These are phyloP conservation scores for Leccinellum albellum DNA, from an alignment of 768 basidiomycete species.

Conservation along the genomic window DNA sequence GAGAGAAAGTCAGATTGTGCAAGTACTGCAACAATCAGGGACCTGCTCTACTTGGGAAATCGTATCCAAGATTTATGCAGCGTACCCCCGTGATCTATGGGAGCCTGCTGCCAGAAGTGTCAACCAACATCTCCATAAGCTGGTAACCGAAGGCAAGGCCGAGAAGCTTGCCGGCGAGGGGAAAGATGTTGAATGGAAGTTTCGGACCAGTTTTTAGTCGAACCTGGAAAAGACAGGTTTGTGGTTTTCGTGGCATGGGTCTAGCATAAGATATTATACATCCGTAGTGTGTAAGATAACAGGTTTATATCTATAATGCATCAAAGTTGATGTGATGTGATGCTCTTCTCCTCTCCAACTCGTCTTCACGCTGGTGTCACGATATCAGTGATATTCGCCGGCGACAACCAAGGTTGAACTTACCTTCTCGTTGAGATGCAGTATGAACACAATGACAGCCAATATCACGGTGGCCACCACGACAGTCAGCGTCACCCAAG, in stretches of 20 bases:
- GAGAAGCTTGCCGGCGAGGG: conserved; percentile 48
- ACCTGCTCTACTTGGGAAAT: conserved; percentile 64
- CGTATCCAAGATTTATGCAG: conserved; percentile 63
- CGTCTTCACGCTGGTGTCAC: conserved; percentile 76
- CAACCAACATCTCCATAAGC: conserved; percentile 68
- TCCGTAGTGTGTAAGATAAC: conserved; percentile 17
- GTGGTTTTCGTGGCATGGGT: background rate
- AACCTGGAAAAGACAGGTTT: background rate
- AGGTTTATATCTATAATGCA: conserved; percentile 54
- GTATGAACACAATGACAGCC: conserved; percentile 75
- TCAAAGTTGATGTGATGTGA: conserved; percentile 99
- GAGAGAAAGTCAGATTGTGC: conserved; percentile 75
- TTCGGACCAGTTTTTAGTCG: conserved; percentile 12
- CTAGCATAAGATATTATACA: conserved; percentile 4
- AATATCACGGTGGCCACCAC: conserved; percentile 68
- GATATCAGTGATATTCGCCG: conserved; percentile 6
- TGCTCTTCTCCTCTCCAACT: conserved; percentile 78
- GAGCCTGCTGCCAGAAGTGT: conserved; percentile 68
- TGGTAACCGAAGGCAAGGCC: conserved; percentile 62
- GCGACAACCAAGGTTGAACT: conserved; percentile 19
- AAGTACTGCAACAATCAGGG: conserved; percentile 36
- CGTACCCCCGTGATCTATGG: conserved; percentile 70
- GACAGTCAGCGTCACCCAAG: conserved; percentile 91
- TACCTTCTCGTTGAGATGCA: conserved; percentile 94
- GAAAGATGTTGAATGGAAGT: conserved; percentile 47